Conservation (phyloP, 2,329 filamentous ascomycete species). For the Didymella arachidicola region DNA sequence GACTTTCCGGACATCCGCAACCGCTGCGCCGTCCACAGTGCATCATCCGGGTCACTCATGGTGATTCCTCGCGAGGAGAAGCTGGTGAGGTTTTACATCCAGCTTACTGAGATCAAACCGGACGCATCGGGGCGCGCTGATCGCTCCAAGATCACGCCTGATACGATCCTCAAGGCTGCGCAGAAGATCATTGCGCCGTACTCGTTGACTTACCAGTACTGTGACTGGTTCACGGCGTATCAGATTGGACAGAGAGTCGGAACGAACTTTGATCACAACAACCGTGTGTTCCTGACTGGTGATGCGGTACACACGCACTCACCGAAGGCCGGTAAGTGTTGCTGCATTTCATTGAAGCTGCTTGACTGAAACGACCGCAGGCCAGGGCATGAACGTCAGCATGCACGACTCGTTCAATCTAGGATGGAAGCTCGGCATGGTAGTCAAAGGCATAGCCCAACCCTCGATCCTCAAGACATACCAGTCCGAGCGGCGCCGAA, state of each 20-base stretch:
- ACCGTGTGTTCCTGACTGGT: conserved; percentile 73
- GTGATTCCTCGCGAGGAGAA: conserved; percentile 70
- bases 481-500: conserved; percentile 61
- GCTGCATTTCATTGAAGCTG: not conserved
- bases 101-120: conserved; percentile 61
- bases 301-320: conserved; percentile 67
- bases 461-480: conserved; percentile 60
- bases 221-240: conserved; percentile 73
- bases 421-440: conserved; percentile 64
- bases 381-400: conserved; percentile 69
- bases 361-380: not conserved
- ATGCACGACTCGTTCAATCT: conserved; percentile 72
- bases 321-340: conserved; percentile 70
- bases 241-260: conserved; percentile 73
- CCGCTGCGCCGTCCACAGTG: conserved; percentile 66
- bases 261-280: conserved; percentile 62
- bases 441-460: conserved; percentile 54
- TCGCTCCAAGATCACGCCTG: conserved; percentile 68
- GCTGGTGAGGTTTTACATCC: conserved; percentile 70
- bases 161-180: conserved; percentile 68
- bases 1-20: conserved; percentile 68
- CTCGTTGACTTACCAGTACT: conserved; percentile 68
- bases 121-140: conserved; percentile 60
- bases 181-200: conserved; percentile 73
- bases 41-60: conserved; percentile 66